Conservation (phyloP, 2,329 filamentous ascomycete genomes). For the Bipolaris cookei region DNA sequence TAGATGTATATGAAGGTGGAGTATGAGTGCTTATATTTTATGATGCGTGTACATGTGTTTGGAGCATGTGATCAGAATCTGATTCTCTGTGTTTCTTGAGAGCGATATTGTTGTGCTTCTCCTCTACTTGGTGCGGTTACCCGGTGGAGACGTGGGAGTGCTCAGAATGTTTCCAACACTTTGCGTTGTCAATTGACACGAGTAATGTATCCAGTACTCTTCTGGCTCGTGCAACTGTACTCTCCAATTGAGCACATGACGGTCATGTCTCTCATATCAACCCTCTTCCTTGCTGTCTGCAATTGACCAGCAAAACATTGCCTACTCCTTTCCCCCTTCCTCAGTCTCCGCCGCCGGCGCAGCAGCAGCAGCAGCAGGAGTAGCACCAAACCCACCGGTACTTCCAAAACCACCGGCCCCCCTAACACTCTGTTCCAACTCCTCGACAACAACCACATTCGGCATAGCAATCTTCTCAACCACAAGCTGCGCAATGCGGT, state of each 20-base stretch:
- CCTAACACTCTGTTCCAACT: constrained; percentile 87
- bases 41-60: background rate
- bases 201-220: background rate
- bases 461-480: constrained; percentile 95
- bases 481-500: constrained; percentile 91
- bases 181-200: background rate
- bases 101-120: background rate
- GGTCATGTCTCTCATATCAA: background rate
- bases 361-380: background rate
- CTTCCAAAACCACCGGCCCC: constrained; percentile 72
- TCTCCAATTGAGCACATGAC: background rate
- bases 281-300: background rate
- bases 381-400: constrained; percentile 46
- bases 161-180: background rate
- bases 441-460: constrained; percentile 84
- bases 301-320: background rate
- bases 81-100: background rate
- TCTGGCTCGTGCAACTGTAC: background rate
- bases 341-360: background rate
- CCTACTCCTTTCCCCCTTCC: background rate
- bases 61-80: background rate
- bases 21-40: background rate
- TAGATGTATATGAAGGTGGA: constrained; percentile 20
- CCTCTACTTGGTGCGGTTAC: background rate
- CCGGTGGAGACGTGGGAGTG: background rate